These are phyloP conservation scores for Microthlaspi erraticum DNA, from an alignment of 345 rosid genomes.

Conservation along the genomic window DNA sequence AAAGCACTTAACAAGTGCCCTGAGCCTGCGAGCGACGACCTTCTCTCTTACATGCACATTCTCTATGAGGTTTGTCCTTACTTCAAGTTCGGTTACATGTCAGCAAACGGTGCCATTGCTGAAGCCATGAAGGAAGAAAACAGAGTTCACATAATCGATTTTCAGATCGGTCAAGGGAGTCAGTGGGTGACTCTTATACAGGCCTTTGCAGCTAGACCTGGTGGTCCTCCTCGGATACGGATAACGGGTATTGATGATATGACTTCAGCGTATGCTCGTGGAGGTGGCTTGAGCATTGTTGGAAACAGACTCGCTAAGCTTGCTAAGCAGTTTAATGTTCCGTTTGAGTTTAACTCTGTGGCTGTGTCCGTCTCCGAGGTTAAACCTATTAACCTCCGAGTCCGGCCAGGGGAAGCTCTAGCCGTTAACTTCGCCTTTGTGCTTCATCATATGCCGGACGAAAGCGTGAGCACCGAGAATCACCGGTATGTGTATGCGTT, in stretches of 20 bases:
- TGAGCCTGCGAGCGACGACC: slow-evolving; percentile 78
- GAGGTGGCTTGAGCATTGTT: slow-evolving; percentile 77
- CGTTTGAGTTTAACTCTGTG: slow-evolving; percentile 84
- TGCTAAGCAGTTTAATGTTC: slow-evolving; percentile 72
- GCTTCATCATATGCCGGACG: slow-evolving; percentile 92
- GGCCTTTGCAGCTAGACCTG: slow-evolving; percentile 97
- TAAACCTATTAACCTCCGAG: slow-evolving; percentile 51
- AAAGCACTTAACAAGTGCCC: slow-evolving; percentile 63
- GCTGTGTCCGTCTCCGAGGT: slow-evolving; percentile 67
- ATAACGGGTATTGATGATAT: slow-evolving; percentile 85
- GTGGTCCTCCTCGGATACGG: slow-evolving; percentile 89
- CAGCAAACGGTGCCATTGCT: slow-evolving; percentile 97
- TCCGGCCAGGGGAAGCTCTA: slow-evolving; percentile 70
- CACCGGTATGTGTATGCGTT: slow-evolving; percentile 57
- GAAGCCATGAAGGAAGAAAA: slow-evolving; percentile 96
- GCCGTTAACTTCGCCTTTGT: slow-evolving; percentile 91
- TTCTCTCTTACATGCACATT: slow-evolving; percentile 86
- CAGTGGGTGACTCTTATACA: slow-evolving; percentile 96
- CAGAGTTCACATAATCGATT: slow-evolving; percentile 86
- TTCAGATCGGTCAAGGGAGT: slow-evolving; percentile 89
- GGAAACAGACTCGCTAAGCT: slow-evolving; percentile 75
- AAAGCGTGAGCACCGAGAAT: slow-evolving; percentile 90
- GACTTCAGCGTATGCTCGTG: slow-evolving; percentile 88
- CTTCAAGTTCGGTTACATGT: slow-evolving; percentile 95
- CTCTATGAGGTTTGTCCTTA: slow-evolving; percentile 95